A percentile compares a stretch with the other conserved stretches of the same genome.
These are phyloP conservation scores for Aspergillus biplanus DNA, from an alignment of 495 filamentous ascomycete species.

Conservation along the genomic window DNA sequence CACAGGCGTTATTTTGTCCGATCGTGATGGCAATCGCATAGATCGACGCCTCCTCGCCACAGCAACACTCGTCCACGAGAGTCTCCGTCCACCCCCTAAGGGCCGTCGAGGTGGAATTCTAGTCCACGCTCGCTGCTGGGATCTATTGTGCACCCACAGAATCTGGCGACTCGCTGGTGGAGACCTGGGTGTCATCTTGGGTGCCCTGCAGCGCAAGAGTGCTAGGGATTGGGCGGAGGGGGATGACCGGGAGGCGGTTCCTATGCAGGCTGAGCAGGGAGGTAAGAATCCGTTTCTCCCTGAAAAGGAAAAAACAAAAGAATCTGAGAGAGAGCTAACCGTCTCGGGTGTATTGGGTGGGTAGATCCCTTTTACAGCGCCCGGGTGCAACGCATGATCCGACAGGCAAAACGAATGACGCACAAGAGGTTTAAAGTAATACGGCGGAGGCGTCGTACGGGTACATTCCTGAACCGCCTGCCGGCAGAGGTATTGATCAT, in stretches of 20 bases:
- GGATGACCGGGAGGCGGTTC: no score
- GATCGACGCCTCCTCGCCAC: slow-evolving; percentile 8
- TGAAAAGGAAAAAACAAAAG: no score
- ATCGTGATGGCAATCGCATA: background rate
- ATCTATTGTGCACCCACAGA: slow-evolving; percentile 9
- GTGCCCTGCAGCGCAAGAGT: slow-evolving; percentile 9
- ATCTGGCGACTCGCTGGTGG: slow-evolving; percentile 1
- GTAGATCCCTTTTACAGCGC: slow-evolving; percentile 5
- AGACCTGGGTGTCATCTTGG: background rate
- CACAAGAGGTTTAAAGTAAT: slow-evolving; percentile 3
- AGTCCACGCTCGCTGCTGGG: slow-evolving; percentile 14
- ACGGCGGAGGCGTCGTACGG: no score
- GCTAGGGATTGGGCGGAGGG: slow-evolving; percentile 6
- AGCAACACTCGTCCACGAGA: slow-evolving; percentile 7
- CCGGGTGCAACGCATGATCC: background rate
- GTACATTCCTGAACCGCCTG: slow-evolving; percentile 5
- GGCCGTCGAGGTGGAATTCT: slow-evolving; percentile 1
- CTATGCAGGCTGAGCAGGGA: no score
- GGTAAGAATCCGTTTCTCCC: no score
- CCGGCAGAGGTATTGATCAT: slow-evolving; percentile 7
- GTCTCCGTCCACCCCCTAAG: background rate
- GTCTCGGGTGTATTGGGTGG: no score
- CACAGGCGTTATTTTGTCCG: slow-evolving; percentile 5
- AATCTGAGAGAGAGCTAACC: no score
- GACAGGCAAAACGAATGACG: slow-evolving; percentile 3